Conservation (phyloP, 2,329 filamentous ascomycete species). For the Alternaria tenuissima region DNA sequence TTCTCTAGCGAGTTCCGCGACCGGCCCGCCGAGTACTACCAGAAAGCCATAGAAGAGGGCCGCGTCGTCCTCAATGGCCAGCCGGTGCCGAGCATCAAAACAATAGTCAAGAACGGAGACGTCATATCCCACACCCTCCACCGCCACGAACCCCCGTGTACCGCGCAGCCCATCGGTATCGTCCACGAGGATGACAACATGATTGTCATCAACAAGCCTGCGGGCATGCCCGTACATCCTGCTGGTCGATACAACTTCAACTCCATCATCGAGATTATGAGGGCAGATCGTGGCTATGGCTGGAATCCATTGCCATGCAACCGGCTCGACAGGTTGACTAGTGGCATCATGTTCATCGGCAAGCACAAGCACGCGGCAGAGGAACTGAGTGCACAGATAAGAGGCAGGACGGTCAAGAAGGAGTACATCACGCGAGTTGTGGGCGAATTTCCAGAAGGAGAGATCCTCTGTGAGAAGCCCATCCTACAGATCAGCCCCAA, state of each 20-base stretch:
- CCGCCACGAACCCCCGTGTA: constrained; percentile 93
- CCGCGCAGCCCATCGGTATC: constrained; percentile 77
- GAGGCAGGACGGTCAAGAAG: constrained; percentile 83
- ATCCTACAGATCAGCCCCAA: constrained; percentile 95
- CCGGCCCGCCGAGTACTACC: constrained; percentile 83
- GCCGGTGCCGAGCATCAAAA: constrained; percentile 68
- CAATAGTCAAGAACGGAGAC: constrained; percentile 86
- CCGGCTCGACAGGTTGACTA: constrained; percentile 90
- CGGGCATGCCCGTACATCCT: constrained; percentile 93
- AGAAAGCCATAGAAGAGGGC: constrained; percentile 79
- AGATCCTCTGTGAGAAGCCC: constrained; percentile 90
- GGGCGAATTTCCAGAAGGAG: constrained; percentile 89
- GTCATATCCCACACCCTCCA: constrained; percentile 92
- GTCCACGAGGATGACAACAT: constrained; percentile 93
- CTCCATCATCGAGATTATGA: constrained; percentile 91
- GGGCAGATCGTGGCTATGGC: constrained; percentile 69
- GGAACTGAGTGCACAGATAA: constrained; percentile 77
- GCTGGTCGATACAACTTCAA: constrained; percentile 97
- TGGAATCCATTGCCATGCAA: constrained; percentile 81
- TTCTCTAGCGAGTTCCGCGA: constrained; percentile 94
- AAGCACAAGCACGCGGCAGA: constrained; percentile 85
- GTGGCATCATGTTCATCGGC: constrained; percentile 97
- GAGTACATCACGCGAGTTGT: constrained; percentile 94
- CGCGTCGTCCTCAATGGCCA: constrained; percentile 83
- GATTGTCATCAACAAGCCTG: constrained; percentile 96